These are phyloP conservation scores for Fusarium sp. DNA, from an alignment of 2,329 filamentous ascomycete species.

Conservation along the genomic window DNA sequence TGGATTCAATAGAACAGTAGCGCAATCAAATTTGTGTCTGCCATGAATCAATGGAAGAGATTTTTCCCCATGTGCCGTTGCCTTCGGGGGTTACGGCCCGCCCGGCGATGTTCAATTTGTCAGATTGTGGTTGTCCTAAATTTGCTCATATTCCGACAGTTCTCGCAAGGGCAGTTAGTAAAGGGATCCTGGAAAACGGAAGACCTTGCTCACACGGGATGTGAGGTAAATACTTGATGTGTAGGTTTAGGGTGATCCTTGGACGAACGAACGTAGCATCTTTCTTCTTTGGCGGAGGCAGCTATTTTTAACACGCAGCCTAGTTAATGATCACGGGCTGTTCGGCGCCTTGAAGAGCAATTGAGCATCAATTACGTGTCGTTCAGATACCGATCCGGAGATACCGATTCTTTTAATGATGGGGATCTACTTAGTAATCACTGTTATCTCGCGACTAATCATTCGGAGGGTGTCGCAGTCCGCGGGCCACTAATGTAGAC, in stretches of 20 bases:
- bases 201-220: fast-evolving
- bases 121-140: background rate
- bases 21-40: background rate
- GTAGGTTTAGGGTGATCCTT: no score
- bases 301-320: background rate
- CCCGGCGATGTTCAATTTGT: no score
- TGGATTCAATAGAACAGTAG: background rate
- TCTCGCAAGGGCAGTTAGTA: fast-evolving
- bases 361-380: background rate
- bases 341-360: no score
- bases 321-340: background rate
- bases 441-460: background rate
- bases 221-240: background rate
- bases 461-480: background rate
- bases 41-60: no score
- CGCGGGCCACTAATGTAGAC: background rate
- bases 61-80: no score
- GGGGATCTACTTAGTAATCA: background rate
- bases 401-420: background rate
- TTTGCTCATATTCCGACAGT: background rate
- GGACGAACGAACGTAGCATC: background rate
- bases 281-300: background rate
- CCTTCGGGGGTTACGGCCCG: no score
- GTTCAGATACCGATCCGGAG: background rate
- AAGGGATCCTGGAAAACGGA: no score